Conservation (phyloP, 768 basidiomycete species). For the Sporobolomyces pararoseus region DNA sequence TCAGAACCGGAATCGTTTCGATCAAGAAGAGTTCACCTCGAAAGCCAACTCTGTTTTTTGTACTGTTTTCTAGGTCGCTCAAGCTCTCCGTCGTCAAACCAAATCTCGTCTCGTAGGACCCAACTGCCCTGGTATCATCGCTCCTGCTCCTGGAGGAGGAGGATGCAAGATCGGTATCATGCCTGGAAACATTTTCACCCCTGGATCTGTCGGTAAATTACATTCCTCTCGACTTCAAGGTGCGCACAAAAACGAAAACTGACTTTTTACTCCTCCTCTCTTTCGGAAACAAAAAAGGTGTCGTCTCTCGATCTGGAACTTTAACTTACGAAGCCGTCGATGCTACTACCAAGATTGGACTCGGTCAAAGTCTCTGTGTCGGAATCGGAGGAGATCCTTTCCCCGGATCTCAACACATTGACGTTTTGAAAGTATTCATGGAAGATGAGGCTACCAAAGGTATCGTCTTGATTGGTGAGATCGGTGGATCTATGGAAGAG, state of each 20-base stretch:
- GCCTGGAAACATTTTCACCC: slow-evolving; percentile 94
- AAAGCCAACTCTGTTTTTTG: too few species aligned
- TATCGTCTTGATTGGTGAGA: slow-evolving; percentile 97
- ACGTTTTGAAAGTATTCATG: slow-evolving; percentile 93
- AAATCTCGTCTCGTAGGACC: slow-evolving; percentile 95
- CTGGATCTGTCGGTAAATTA: slow-evolving; percentile 81
- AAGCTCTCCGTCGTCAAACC: slow-evolving; percentile 88
- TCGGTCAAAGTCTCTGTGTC: slow-evolving; percentile 92
- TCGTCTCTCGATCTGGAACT: slow-evolving; percentile 91
- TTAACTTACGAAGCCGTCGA: slow-evolving; percentile 97
- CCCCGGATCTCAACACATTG: slow-evolving; percentile 91
- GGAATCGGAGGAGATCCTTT: slow-evolving; percentile 98
- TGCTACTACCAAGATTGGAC: slow-evolving; percentile 80
- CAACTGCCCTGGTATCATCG: slow-evolving; percentile 98
- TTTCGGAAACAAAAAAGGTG: slow-evolving; percentile 59
- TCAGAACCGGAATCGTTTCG: slow-evolving; percentile 25
- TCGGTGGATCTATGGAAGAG: slow-evolving; percentile 96
- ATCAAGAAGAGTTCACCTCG: neutral
- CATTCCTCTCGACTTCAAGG: neutral
- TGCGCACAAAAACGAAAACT: too few species aligned
- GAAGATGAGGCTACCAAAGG: slow-evolving; percentile 91
- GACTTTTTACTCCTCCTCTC: too few species aligned
- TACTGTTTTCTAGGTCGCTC: slow-evolving; percentile 69
- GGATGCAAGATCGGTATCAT: slow-evolving; percentile 99
- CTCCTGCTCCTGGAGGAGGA: slow-evolving; percentile 58